Percentiles rank a stretch among this genome's conserved stretches.
Evolutionary conservation across 345 rosid species (phyloP).

Genomic region (Kernera saxatilis): DNA sequence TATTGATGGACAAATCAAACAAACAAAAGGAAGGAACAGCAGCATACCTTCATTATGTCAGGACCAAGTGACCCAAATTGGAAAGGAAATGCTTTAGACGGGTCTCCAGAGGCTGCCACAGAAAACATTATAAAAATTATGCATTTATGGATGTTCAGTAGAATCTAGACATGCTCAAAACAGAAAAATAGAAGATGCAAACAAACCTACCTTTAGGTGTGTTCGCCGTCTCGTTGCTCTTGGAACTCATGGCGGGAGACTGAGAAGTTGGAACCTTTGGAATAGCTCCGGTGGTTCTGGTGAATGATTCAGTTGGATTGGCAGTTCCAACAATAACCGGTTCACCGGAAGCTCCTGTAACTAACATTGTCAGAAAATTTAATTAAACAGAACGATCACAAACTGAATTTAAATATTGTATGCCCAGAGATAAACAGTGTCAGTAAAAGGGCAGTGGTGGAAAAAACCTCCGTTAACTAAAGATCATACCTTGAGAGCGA

Average conservation of each 20-base stretch:
- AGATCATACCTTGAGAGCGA: slow-evolving; percentile 51
- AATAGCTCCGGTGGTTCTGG: slow-evolving; percentile 44
- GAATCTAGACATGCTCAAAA: neutral
- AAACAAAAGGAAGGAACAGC: neutral
- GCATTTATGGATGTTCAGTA: neutral
- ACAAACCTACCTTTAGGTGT: slow-evolving; percentile 52
- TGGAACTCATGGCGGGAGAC: slow-evolving; percentile 52
- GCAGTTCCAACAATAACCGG: slow-evolving; percentile 32
- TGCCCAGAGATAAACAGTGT: no score
- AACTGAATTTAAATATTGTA: no score
- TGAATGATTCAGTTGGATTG: slow-evolving; percentile 44
- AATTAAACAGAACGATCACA: neutral
- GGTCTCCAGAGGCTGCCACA: slow-evolving; percentile 45
- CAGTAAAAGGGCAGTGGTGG: neutral
- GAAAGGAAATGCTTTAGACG: slow-evolving; percentile 59
- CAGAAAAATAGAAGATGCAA: neutral
- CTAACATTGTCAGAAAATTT: neutral
- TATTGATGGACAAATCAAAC: neutral
- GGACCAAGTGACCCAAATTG: slow-evolving; percentile 91
- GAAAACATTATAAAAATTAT: neutral
- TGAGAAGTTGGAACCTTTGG: slow-evolving; percentile 88
- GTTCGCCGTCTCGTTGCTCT: slow-evolving; percentile 27
- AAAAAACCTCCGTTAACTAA: neutral
- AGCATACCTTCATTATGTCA: slow-evolving; percentile 77
- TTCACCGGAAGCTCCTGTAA: slow-evolving; percentile 45